Evolutionary conservation across 495 filamentous ascomycete species (phyloP).

Genomic region (Pseudevernia furfuracea): DNA sequence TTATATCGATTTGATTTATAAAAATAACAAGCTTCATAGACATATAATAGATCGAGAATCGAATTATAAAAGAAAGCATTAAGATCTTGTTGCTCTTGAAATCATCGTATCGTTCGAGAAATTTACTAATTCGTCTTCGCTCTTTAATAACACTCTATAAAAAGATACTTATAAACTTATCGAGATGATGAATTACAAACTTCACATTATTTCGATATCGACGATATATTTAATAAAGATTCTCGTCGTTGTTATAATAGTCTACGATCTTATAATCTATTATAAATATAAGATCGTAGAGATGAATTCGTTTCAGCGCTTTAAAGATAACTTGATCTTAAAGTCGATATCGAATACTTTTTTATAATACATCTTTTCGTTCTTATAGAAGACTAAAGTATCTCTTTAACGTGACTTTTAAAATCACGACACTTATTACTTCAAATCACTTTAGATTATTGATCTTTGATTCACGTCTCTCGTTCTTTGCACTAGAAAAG

Average conservation of each 20-base stretch:
- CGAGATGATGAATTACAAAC: background rate
- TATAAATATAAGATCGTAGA: background rate
- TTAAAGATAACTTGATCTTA: background rate
- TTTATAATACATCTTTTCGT: background rate
- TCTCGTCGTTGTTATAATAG: background rate
- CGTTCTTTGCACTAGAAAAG: background rate
- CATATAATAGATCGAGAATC: no score
- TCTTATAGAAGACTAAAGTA: no score
- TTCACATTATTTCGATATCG: conserved; percentile 1
- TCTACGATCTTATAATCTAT: background rate
- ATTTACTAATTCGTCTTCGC: no score
- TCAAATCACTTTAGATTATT: background rate
- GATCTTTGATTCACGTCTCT: background rate
- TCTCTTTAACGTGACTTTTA: no score
- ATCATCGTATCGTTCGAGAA: no score
- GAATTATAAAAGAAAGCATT: no score
- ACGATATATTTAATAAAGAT: background rate
- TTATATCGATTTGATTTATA: no score
- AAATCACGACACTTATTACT: background rate
- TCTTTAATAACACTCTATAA: no score
- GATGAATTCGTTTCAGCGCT: background rate
- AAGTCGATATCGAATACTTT: background rate
- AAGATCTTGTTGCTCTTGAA: no score
- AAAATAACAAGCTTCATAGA: no score
- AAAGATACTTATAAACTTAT: no score